Evolutionary conservation across 106 monocot species (phyloP).

Genomic region (Ottelia alismoides): DNA sequence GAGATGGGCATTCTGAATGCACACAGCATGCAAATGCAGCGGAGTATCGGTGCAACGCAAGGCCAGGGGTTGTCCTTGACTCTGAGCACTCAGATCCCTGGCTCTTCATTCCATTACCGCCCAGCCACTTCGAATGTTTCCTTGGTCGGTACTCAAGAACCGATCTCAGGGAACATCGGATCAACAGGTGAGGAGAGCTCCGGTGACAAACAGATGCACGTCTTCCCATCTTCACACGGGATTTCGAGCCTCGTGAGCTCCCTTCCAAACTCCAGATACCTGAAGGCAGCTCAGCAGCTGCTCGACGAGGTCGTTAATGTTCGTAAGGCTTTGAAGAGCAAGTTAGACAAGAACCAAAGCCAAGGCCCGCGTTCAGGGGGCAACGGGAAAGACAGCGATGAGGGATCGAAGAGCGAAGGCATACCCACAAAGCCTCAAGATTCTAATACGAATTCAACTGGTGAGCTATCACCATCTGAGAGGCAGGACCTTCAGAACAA

Average conservation of each 20-base stretch:
- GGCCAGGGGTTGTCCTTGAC: conserved; percentile 78
- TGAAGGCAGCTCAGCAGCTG: conserved; percentile 64
- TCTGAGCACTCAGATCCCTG: conserved; percentile 67
- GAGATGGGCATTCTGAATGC: conserved; percentile 33
- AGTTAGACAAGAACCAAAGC: conserved; percentile 26
- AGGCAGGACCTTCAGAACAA: conserved; percentile 82
- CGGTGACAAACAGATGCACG: conserved; percentile 22
- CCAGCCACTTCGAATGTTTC: conserved; percentile 27
- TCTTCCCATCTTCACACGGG: conserved; percentile 24
- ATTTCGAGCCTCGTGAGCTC: conserved; percentile 23
- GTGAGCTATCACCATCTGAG: conserved; percentile 48
- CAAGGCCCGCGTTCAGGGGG: conserved; percentile 9
- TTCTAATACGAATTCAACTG: conserved; percentile 14
- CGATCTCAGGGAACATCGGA: conserved; percentile 15
- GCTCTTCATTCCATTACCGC: conserved; percentile 40
- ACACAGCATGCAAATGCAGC: conserved; percentile 31
- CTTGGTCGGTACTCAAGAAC: conserved; percentile 28
- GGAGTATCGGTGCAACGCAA: conserved; percentile 30
- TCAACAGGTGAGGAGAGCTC: conserved; percentile 30
- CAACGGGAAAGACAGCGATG: conserved; percentile 31
- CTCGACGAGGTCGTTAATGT: conserved; percentile 87
- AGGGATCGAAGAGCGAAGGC: conserved; percentile 37
- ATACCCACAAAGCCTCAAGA: conserved; percentile 28
- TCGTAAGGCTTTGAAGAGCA: conserved; percentile 42
- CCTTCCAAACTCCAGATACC: conserved; percentile 58